A percentile compares a stretch with the other conserved stretches of the same genome.
phyloP scores from a whole-genome alignment of 306 rosid genomes.

The Pyrus pyrifolia region DNA sequence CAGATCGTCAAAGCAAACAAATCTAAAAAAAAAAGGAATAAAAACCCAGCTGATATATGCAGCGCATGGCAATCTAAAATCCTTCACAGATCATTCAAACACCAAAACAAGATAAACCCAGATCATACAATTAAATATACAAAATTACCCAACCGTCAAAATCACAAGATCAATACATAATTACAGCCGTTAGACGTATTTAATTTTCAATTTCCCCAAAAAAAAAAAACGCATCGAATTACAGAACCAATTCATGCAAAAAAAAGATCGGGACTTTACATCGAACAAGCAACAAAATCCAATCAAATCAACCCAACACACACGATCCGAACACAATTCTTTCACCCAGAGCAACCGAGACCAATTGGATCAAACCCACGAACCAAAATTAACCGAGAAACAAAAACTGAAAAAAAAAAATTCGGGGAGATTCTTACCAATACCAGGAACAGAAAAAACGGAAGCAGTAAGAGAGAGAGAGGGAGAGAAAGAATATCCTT shows the following conservation, averaged over 20 bases:
- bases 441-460: conserved; percentile 21
- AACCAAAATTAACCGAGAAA: conserved; percentile 3
- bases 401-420: background rate
- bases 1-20: conserved; percentile 8
- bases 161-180: background rate
- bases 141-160: background rate
- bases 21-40: background rate
- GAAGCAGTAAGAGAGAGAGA: background rate
- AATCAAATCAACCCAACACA: background rate
- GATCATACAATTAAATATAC: background rate
- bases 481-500: conserved; percentile 31
- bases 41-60: background rate
- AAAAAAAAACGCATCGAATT: background rate
- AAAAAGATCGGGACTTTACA: background rate
- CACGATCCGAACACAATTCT: conserved; percentile 1
- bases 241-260: background rate
- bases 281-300: background rate
- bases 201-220: background rate
- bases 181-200: background rate
- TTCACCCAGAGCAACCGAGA: conserved; percentile 7
- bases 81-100: conserved; percentile 9
- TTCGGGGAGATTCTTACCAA: conserved; percentile 26
- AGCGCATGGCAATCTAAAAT: background rate
- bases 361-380: conserved; percentile 7
- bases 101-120: background rate